Base-by-base conservation (phyloP, 2,329 filamentous ascomycete species). In the Diaporthe helianthi region DNA sequence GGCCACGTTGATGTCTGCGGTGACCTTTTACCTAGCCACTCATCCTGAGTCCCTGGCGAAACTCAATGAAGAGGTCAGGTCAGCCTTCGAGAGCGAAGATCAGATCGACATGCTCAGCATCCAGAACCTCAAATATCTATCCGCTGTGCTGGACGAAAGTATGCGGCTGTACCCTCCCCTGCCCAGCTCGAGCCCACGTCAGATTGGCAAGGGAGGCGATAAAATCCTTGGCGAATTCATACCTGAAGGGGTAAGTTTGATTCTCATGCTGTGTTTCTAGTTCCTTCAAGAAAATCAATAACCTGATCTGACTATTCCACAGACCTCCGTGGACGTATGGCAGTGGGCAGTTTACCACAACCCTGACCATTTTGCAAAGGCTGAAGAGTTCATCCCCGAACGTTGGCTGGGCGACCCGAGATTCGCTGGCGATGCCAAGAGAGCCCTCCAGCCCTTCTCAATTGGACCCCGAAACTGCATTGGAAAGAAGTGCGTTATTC, bases 391-490 rank as follows among this genome's bases (percentile, higher is more conserved):
- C 63, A 54, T 69, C 1, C 78, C 77, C 0, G 75, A 78, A 54
- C 72, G 77, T 5, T 79, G 78, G 75, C 29, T 52, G 46, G 55
- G 29, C 24, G 46, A 60, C 15, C 51, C 46, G 9, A 60, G 47
- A 17, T 68, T 51, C n/a, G 54, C 22, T 31, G 19, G 36, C 12
- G 61, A 65, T 52, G 61, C 69, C 17, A 58, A 49, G 36, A 24
- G 29, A 22, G 55, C 36, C 49, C 33, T 49, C 13, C 66, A 98
- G 80, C 94, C 99, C 73, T 89, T 98, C 49, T 98, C 92, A 84
- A 96, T 98, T 82, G 96, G 99, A 80, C 87, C 97, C 36, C 95
- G 96, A 31, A 93, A 98, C 75, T 84, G 89, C 71, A 90, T 90
- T 74, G 87, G 89, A 78, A 98, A 98, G 84, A 71, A 69, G 54